Evolutionary conservation across 2,329 filamentous ascomycete species (phyloP).

Genomic region (Colletotrichum trifolii): DNA sequence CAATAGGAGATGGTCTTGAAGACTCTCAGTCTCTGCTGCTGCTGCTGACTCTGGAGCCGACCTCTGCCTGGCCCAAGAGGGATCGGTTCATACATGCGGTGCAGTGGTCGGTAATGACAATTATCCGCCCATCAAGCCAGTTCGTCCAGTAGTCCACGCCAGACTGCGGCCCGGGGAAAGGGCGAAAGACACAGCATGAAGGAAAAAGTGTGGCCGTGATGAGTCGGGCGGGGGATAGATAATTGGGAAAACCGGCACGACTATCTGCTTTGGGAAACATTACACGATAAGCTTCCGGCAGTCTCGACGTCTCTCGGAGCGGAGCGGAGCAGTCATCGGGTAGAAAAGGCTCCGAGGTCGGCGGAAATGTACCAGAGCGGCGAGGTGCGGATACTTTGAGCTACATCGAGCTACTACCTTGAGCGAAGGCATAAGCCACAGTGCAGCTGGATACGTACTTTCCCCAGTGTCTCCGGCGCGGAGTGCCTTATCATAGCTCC

Average conservation of each 20-base stretch:
- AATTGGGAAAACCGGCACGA: constrained; percentile 24
- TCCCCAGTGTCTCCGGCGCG: rapidly evolving
- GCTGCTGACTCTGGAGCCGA: constrained; percentile 1
- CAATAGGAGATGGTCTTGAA: background rate
- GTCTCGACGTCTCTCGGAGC: background rate
- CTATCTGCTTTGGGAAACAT: constrained; percentile 22
- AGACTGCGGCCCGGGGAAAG: background rate
- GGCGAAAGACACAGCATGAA: background rate
- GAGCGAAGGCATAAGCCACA: too few relatives aligned
- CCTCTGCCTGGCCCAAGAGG: constrained; percentile 13
- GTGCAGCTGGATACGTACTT: too few relatives aligned
- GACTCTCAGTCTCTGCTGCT: background rate
- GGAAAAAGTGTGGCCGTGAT: background rate
- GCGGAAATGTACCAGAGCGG: too few relatives aligned
- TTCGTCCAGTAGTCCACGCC: background rate
- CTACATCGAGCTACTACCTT: too few relatives aligned
- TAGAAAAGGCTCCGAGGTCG: too few relatives aligned
- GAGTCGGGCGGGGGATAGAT: background rate
- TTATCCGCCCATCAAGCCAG: background rate
- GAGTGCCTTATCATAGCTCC: too few relatives aligned
- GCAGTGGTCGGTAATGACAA: background rate
- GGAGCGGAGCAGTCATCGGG: constrained; percentile 12
- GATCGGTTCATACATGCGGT: constrained; percentile 17
- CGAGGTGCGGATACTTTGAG: too few relatives aligned
- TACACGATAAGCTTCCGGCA: constrained; percentile 34